Conservation (phyloP, 202 grass and related monocot genomes). For the Panicum virgatum region DNA sequence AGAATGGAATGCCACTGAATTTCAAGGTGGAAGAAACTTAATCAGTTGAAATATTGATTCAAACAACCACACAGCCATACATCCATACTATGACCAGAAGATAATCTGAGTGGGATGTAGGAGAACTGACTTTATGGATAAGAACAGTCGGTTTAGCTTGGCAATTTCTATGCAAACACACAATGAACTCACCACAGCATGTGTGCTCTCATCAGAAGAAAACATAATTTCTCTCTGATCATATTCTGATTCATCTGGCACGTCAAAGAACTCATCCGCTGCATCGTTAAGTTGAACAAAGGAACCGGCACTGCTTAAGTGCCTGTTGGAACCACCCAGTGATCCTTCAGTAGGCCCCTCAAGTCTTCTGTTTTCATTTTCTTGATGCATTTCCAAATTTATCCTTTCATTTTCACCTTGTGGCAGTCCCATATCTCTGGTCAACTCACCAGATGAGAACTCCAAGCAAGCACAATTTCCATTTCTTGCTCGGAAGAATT, state of each 20-base stretch:
- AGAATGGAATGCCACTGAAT: constrained; percentile 2
- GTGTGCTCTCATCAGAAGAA: constrained; percentile 65
- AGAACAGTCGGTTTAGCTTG: background rate
- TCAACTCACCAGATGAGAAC: constrained; percentile 72
- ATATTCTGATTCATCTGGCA: constrained; percentile 92
- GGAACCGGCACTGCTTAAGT: constrained; percentile 58
- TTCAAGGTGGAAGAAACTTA: background rate
- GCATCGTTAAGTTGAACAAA: constrained; percentile 82
- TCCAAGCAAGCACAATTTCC: constrained; percentile 62
- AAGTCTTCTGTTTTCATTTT: constrained; percentile 49
- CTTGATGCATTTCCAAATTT: constrained; percentile 62
- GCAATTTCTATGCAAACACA: constrained; percentile 26
- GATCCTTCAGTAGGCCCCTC: constrained; percentile 54
- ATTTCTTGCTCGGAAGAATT: constrained; percentile 87
- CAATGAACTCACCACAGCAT: constrained; percentile 47
- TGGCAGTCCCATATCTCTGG: constrained; percentile 46
- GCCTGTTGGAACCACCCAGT: constrained; percentile 47
- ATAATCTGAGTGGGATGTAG: constrained; percentile 33
- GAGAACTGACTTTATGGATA: background rate
- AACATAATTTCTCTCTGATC: constrained; percentile 65
- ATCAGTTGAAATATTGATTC: background rate
- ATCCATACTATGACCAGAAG: constrained; percentile 5
- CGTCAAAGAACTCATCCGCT: constrained; percentile 94
- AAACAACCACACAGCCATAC: background rate
- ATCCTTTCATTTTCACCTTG: constrained; percentile 51